Evolutionary conservation across 2,329 filamentous ascomycete genomes (phyloP).

Genomic region (Clonostachys sp.): DNA sequence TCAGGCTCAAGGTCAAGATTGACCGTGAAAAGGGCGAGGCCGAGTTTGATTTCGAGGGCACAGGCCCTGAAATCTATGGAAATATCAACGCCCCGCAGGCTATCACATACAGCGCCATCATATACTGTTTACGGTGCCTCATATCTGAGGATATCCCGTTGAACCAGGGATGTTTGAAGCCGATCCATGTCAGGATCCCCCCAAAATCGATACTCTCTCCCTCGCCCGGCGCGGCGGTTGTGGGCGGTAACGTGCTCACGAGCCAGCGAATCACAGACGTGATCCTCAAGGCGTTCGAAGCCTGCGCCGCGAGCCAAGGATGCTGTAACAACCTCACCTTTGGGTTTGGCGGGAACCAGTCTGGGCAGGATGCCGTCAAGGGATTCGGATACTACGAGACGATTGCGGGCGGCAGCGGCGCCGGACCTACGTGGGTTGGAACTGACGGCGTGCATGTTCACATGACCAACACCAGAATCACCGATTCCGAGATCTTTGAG

Average conservation of each 20-base stretch:
- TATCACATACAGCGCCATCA: slow-evolving; percentile 81
- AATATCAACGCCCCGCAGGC: slow-evolving; percentile 81
- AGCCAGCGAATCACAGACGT: slow-evolving; percentile 39
- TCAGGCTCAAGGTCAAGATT: slow-evolving; percentile 70
- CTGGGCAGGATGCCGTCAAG: slow-evolving; percentile 25
- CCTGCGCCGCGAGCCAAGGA: slow-evolving; percentile 74
- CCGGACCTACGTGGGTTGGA: slow-evolving; percentile 50
- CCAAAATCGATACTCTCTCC: slow-evolving; percentile 70
- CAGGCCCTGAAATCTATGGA: slow-evolving; percentile 73
- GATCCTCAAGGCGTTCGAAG: slow-evolving; percentile 66
- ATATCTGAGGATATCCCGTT: slow-evolving; percentile 79
- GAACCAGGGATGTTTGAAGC: slow-evolving; percentile 77
- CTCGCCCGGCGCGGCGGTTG: slow-evolving; percentile 72
- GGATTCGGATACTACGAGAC: slow-evolving; percentile 58
- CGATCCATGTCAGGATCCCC: slow-evolving; percentile 71
- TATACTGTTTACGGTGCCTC: slow-evolving; percentile 76
- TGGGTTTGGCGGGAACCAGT: slow-evolving; percentile 55
- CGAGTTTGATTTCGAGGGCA: slow-evolving; percentile 75
- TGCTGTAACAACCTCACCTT: slow-evolving; percentile 84
- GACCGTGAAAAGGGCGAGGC: slow-evolving; percentile 72
- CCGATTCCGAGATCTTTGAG: slow-evolving; percentile 39
- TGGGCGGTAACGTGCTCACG: slow-evolving; percentile 70
- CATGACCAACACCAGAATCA: slow-evolving; percentile 81
- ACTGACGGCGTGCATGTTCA: slow-evolving; percentile 38
- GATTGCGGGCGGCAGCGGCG: slow-evolving; percentile 58